Conservation (phyloP, 108 stramenopile genomes). For the Ochromonas danica region DNA sequence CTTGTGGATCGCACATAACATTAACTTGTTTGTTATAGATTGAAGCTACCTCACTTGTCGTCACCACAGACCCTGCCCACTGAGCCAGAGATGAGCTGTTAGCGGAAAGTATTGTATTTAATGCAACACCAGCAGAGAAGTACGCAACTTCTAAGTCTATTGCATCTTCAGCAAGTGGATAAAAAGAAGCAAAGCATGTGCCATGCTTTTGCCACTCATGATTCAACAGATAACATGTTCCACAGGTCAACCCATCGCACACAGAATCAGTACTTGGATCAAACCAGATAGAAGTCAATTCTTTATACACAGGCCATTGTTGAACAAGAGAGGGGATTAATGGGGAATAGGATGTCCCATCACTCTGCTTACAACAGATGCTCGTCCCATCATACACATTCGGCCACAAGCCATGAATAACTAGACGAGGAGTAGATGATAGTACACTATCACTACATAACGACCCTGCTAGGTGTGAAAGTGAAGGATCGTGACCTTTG, state of each 20-base stretch:
- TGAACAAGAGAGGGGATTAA: not conserved
- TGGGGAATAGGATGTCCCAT: not conserved
- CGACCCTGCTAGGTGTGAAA: not conserved
- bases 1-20: slow-evolving; percentile 26
- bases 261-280: not conserved
- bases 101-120: not conserved
- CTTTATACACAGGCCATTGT: not conserved
- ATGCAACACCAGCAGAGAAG: not conserved
- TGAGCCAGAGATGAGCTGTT: not conserved
- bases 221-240: slow-evolving; percentile 10
- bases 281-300: not conserved
- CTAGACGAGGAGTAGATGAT: not conserved
- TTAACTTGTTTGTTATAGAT: not conserved
- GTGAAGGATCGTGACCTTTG: slow-evolving; percentile 25
- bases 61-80: not conserved
- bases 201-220: slow-evolving; percentile 34
- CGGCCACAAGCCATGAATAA: slow-evolving; percentile 33
- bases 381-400: not conserved
- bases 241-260: not conserved
- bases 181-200: slow-evolving; percentile 4
- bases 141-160: no score
- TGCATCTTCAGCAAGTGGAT: no score
- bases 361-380: not conserved
- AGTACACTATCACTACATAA: not conserved
- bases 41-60: not conserved